Conservation (phyloP, 2,329 filamentous ascomycete species). For the Talaromyces sp. region DNA sequence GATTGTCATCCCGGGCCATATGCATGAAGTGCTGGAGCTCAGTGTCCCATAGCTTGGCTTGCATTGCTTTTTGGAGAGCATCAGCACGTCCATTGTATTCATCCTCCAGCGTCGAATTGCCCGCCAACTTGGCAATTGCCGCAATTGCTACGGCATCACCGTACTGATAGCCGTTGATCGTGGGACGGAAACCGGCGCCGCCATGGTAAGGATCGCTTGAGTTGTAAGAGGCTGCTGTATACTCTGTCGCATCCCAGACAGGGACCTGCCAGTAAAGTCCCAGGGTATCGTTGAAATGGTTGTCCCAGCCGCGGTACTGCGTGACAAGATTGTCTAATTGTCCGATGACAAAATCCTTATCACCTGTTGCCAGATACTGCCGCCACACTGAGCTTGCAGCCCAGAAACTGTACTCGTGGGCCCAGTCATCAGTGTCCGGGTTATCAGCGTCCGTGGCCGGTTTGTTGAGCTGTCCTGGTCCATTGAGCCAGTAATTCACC, state of each 20-base stretch:
- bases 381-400: conserved; percentile 40
- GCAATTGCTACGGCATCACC: conserved; percentile 40
- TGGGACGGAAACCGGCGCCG: conserved; percentile 38
- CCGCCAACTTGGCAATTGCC: conserved; percentile 29
- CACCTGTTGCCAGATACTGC: conserved; percentile 39
- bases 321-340: conserved; percentile 31
- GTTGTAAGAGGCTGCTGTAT: conserved; percentile 42
- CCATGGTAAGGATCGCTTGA: conserved; percentile 39
- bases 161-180: conserved; percentile 42
- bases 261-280: conserved; percentile 41
- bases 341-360: conserved; percentile 23
- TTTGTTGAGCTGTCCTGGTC: background rate
- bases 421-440: conserved; percentile 35
- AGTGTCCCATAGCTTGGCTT: conserved; percentile 39
- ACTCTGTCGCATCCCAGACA: conserved; percentile 40
- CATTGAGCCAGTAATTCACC: conserved; percentile 20
- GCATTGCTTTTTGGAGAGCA: conserved; percentile 32
- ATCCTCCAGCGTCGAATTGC: conserved; percentile 15
- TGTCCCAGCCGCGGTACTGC: conserved; percentile 35
- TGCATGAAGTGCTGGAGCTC: conserved; percentile 43
- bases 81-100: conserved; percentile 25
- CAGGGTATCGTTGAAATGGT: conserved; percentile 24
- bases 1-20: conserved; percentile 34
- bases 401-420: conserved; percentile 40
- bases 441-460: background rate